Base-by-base conservation (phyloP, 805 yeast species). In the Ascoidea rubescens region DNA sequence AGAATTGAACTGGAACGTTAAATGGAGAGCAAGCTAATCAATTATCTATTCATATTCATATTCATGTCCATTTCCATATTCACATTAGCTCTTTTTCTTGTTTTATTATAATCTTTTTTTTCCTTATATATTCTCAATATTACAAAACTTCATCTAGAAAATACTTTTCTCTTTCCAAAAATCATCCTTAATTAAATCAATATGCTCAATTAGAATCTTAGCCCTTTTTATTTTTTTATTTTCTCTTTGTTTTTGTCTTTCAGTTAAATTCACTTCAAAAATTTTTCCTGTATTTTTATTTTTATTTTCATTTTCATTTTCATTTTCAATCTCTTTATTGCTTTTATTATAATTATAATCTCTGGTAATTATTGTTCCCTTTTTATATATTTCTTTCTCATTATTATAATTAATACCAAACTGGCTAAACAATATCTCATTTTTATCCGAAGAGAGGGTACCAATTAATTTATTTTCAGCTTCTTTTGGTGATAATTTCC, bases 361-460 rank as follows among this genome's bases (percentile, higher is more conserved):
- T 59, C 90, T 69, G 4, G 80, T 69, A 16, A 78, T 64, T 2
- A 78, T 66, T 0, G 90, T 79, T 1, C 99, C 99, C 68, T 91
- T 93, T 56, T 84, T 86, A 68, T 69, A 93, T 56, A 89, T 82
- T 52, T 86, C 96, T 0, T 85, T 86, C 66, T 91, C 97, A 57
- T 87, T 79, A 63, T 93, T 93, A 67, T 93, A 93, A 62, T 93
- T 93, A 47, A 91, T 80, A 0, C 85, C 85, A 65, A 90, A 86
- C 54, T 80, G 77, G 28, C 74, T 67, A 62, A 85, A 93, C 54
- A 93, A 64, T 1, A 93, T 80, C 63, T 93, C 99, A 62, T 93
- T 86, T 64, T 93, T 93, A 60, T 91, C 97, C 32, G 79, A 70
- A 14, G 96, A 72, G 1, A 87, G 60, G 0, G 98, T 87, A 0